phyloP scores from a whole-genome alignment of 1,284 basidiomycete species.

The Boletus sp. region DNA sequence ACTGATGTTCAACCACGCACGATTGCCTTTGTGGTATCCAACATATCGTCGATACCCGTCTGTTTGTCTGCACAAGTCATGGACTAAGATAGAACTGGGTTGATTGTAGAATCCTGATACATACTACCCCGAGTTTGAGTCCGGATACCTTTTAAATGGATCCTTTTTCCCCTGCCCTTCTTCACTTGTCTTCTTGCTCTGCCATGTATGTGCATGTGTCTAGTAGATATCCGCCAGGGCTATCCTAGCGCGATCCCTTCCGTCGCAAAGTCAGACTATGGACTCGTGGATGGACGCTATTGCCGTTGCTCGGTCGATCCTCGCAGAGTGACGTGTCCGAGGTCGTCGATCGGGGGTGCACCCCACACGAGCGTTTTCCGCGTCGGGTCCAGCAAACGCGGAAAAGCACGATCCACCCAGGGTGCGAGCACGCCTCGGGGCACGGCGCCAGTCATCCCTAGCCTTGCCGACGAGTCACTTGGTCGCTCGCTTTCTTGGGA shows the following conservation, averaged over 20 bases:
- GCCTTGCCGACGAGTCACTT: too few relatives aligned
- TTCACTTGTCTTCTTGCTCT: not conserved
- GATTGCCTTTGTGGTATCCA: not conserved
- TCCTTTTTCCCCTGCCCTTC: not conserved
- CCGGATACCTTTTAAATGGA: not conserved
- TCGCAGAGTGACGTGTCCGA: conserved; percentile 38
- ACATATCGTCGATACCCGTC: not conserved
- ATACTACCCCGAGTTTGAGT: not conserved
- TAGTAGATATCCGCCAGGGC: conserved; percentile 1
- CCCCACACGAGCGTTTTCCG: conserved; percentile 63
- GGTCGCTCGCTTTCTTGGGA: too few relatives aligned
- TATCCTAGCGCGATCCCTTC: too few relatives aligned
- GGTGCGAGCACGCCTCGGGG: conserved; percentile 43
- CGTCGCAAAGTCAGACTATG: too few relatives aligned
- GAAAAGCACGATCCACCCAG: conserved; percentile 43
- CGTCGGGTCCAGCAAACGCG: conserved; percentile 52
- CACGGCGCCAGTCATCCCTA: not conserved
- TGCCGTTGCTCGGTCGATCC: conserved; percentile 9
- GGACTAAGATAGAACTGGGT: too few relatives aligned
- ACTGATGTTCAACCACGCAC: not conserved
- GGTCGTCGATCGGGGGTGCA: conserved; percentile 60
- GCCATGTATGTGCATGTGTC: not conserved
- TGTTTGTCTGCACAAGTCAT: too few relatives aligned
- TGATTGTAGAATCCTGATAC: conserved; percentile 1
- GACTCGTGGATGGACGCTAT: too few relatives aligned